These are phyloP conservation scores for Aspergillus chevalieri DNA, from an alignment of 2,329 filamentous ascomycete genomes.

Conservation along the genomic window DNA sequence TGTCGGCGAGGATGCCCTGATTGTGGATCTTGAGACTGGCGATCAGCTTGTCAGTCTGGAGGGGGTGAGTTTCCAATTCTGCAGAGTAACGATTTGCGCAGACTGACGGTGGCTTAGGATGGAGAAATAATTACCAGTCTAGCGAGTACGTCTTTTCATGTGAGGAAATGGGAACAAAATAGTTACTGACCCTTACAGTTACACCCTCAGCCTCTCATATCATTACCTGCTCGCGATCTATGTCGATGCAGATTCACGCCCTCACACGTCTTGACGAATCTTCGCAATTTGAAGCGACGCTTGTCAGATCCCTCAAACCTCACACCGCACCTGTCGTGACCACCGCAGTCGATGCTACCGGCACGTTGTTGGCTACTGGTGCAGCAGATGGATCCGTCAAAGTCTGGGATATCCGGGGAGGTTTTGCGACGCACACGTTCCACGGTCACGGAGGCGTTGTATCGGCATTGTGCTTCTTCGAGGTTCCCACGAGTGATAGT, in stretches of 20 bases:
- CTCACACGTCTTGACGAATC: conserved; percentile 55
- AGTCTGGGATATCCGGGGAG: conserved; percentile 88
- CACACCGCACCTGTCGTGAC: conserved; percentile 87
- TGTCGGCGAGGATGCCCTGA: conserved; percentile 82
- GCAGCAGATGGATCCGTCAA: conserved; percentile 91
- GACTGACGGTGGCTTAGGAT: conserved; percentile 47
- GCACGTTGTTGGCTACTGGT: conserved; percentile 85
- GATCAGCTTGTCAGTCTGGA: conserved; percentile 78
- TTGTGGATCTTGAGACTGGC: conserved; percentile 79
- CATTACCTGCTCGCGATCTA: conserved; percentile 85
- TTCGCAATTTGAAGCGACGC: conserved; percentile 57
- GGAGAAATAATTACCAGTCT: conserved; percentile 48
- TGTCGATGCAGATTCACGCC: conserved; percentile 87
- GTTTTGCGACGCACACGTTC: conserved; percentile 91
- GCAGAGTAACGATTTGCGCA: conserved; percentile 11
- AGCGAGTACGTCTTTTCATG: conserved; percentile 29
- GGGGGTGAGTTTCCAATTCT: conserved; percentile 55
- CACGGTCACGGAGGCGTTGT: conserved; percentile 87
- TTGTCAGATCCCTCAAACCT: conserved; percentile 77
- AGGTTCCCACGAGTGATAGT: conserved; percentile 50
- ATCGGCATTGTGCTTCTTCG: conserved; percentile 87
- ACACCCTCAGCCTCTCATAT: conserved; percentile 84
- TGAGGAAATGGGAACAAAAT: not conserved
- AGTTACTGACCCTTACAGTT: conserved; percentile 46
- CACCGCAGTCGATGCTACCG: conserved; percentile 74